Conservation (phyloP, 805 yeast species). For the Teunomyces lycoperdinae region DNA sequence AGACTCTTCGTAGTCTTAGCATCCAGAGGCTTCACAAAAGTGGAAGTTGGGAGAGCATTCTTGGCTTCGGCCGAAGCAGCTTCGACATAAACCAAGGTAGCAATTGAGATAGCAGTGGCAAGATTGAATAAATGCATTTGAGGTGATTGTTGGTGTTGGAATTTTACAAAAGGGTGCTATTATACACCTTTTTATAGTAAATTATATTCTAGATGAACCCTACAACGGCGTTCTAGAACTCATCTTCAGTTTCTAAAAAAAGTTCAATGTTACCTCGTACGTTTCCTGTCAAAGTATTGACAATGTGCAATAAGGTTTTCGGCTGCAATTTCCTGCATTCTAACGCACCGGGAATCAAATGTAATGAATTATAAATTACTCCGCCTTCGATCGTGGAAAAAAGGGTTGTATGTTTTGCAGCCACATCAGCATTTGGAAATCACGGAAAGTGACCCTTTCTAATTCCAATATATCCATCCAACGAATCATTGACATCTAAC, state of each 20-base stretch:
- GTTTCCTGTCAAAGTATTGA: neutral
- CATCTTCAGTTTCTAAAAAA: neutral
- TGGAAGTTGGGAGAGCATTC: neutral
- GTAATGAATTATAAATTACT: neutral
- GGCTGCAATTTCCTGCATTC: neutral
- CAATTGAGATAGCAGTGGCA: neutral
- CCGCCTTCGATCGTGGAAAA: neutral
- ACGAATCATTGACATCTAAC: constrained; percentile 20
- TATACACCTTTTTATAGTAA: neutral
- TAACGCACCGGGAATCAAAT: neutral
- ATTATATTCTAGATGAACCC: neutral
- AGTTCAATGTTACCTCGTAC: neutral
- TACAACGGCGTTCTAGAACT: neutral
- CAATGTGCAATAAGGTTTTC: neutral
- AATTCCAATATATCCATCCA: constrained; percentile 31
- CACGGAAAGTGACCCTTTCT: constrained; percentile 28
- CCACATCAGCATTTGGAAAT: neutral
- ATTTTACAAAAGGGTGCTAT: neutral
- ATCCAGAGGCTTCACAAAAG: neutral
- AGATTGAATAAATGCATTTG: neutral
- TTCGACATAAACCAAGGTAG: neutral
- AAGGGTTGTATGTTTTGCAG: neutral
- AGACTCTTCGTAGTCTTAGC: neutral
- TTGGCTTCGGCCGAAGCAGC: neutral
- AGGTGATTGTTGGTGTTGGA: neutral